Evolutionary conservation across 176 grass and related monocot genomes (phyloP), one percentile per base, ranked within the genome.

Genomic region (barley (Hordeum vulgare)): DNA sequence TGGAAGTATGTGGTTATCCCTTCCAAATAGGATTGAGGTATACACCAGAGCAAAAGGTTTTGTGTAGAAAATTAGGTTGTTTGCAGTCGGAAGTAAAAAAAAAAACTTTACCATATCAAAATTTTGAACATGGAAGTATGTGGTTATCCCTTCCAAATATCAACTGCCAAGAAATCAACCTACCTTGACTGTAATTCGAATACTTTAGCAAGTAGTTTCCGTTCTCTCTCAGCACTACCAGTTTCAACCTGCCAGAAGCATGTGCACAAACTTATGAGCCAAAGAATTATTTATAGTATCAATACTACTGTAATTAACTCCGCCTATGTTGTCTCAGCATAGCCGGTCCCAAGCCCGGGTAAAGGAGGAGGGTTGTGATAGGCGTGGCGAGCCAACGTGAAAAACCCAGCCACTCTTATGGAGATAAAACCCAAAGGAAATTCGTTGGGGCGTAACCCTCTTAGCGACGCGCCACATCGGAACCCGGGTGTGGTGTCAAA

Each of bases 171-270:
- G 59, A 25, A 76, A 66, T 7, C 4, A 36, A 77, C 71, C 71
- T 97, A 95, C 96, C 90, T 93, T 79, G 93, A 81, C 85, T 98
- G 93, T 61, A 95, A 88, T 77, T 98, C 91, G 45, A 86, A 95
- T 84, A 98, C 90, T 84, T 95, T 95, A 80, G 86, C 41, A 54
- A 98, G 93, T 13, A 98, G 86, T 51, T 89, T 49, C 25, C 78
- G 80, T 71, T 95, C 91, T 83, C 91, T 85, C 77, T 95, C 93
- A 44, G 71, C 74, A 4, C 71, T 63, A 78, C 87, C 77, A 14
- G 62, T 33, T 74, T 92, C 91, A 82, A 68, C 83, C 96, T 98
- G 87, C 77, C 49, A 83, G 90, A 78, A 64, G 12, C 15, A 82
- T 21, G 25, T 4, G 7, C 44, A 59, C 21, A 88, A 13, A 66